A percentile compares a stretch with the other conserved stretches of the same genome.
phyloP scores from a whole-genome alignment of 2,329 filamentous ascomycete species.

The Aspergillus aculeatus region DNA sequence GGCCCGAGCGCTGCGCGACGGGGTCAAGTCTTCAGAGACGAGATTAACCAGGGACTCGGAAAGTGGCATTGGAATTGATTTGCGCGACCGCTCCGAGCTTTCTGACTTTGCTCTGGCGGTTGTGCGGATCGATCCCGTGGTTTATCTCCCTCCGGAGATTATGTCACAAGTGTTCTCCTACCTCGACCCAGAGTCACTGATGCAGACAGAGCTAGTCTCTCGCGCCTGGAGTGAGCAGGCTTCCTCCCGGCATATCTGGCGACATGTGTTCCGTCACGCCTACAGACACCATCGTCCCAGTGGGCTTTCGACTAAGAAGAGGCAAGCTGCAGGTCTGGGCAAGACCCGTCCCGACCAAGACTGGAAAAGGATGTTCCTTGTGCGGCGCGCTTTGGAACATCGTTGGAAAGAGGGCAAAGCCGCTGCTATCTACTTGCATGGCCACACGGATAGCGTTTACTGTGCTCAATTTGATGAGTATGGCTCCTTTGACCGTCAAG shows the following conservation, averaged over 20 bases:
- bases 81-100: conserved; percentile 39
- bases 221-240: conserved; percentile 56
- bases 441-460: conserved; percentile 94
- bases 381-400: conserved; percentile 70
- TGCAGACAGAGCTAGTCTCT: conserved; percentile 57
- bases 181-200: conserved; percentile 58
- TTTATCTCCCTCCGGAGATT: conserved; percentile 58
- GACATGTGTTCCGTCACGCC: conserved; percentile 57
- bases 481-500: conserved; percentile 32
- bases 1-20: conserved; percentile 31
- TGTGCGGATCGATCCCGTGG: conserved; percentile 52
- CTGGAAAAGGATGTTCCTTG: conserved; percentile 83
- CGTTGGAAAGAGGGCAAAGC: conserved; percentile 80
- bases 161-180: conserved; percentile 59
- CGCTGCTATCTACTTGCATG: conserved; percentile 82
- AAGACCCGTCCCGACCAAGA: conserved; percentile 62
- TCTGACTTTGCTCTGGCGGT: conserved; percentile 37
- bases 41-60: conserved; percentile 44
- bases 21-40: conserved; percentile 32
- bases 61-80: conserved; percentile 50
- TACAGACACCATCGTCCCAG: conserved; percentile 48
- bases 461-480: conserved; percentile 97
- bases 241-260: conserved; percentile 61
- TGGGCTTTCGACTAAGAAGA: conserved; percentile 40
- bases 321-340: conserved; percentile 56